Base-by-base conservation (phyloP, 2,329 filamentous ascomycete species). In the Colletotrichum caudatum region DNA sequence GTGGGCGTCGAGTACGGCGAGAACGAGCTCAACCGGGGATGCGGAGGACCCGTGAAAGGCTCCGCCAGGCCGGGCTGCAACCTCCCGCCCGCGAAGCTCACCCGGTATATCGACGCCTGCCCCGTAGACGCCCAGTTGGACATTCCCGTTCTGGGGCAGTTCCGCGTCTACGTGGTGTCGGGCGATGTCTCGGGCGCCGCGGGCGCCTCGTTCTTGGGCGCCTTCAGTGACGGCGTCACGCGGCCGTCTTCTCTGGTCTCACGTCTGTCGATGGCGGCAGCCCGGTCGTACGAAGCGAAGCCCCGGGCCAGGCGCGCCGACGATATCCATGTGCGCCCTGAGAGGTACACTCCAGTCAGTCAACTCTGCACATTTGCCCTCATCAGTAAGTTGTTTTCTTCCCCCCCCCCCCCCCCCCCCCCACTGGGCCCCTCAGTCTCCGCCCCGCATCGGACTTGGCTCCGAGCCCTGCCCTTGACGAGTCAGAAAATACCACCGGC, bases 41-140 rank as follows among this genome's bases (percentile, higher is more conserved):
- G 80, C 46, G 78, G 82, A 57, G 78, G 78, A 14, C 81, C 81
- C 37, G 80, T 80, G 11, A 80, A 82, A 74, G 85, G 86, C 41
- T 83, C 85, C 37, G 85, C 85, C 48, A 85, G 83, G 73, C 86
- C 86, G 3, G 87, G 87, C 5, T 88, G 85, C 60, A 82, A 87
- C 18, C 83, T 93, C 26, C 87, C 90, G 3, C 92, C 92, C 1
- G 90, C 90, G 29, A 92, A 89, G 79, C 91, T 91, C 12, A 92
- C 91, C 0, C 87, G 93, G 23, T 94, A 91, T 77, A 87, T 94
- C 61, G 93, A 94, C 78, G 90, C 92, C 5, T 94, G 94, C 75
- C 92, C 92, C 0, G 89, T 94, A 39, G 91, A 94, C 75, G 83
- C 94, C 26, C 91, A 94, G 77, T 88, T 94, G 3, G 92, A 94